Base-by-base conservation (phyloP, 345 rosid genomes). In the Citropsis articulata region DNA sequence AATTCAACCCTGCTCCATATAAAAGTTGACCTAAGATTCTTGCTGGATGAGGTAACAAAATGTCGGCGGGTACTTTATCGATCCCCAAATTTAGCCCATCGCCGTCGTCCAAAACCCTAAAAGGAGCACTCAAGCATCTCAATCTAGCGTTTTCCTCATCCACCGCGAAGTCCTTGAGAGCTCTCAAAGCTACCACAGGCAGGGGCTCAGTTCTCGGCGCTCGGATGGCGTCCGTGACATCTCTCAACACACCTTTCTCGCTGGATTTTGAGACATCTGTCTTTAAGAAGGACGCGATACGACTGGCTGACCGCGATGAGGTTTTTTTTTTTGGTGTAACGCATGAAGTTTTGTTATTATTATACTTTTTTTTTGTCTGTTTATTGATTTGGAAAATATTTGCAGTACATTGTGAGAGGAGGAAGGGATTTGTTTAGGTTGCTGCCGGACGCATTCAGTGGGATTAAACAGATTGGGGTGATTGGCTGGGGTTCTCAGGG, bases 401-500 rank as follows among this genome's bases (percentile, higher is more conserved):
- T 79, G 80, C 60, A 95, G 99, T 93, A 85, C 82, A 93, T 93
- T 83, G 99, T 95, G 87, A 95, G 92, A 91, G 98, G 98, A 79
- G 97, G 98, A 38, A 90, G 98, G 69, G 90, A 95, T 79, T 86
- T 95, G 86, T 95, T 95, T 89, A 86, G 87, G 40, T 83, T 90
- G 89, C 84, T 93, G 74, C 94, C 93, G 0, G 95, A 91, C 73
- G 97, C 97, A 40, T 89, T 95, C 81, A 92, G 89, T 78, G 98
- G 98, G n/a, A 85, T 95, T 79, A 91, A 91, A 85, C 98, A 95
- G 84, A 95, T 95, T 65, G 98, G 98, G 28, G 97, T 95, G 7
- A 87, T 95, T 69, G 98, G 98, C 22, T 95, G 95, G 98, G 98
- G 98, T 24, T 95, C 98, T 65, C 75, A 93, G 98, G 97, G 94